These are phyloP conservation scores for Tubosaeta sp. DNA, from an alignment of 768 basidiomycete genomes.

Conservation along the genomic window DNA sequence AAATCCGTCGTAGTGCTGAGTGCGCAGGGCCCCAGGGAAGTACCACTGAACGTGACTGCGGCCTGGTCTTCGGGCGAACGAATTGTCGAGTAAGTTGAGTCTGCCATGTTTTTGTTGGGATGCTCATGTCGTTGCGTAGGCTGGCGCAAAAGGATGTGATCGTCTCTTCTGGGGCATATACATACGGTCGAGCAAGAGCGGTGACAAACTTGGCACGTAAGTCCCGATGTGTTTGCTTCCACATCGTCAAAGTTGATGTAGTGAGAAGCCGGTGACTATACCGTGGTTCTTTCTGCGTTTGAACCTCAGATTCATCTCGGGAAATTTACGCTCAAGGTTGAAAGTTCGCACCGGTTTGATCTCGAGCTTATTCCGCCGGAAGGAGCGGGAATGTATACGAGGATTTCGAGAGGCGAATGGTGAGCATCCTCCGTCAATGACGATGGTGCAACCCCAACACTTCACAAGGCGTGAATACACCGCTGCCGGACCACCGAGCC, in stretches of 20 bases:
- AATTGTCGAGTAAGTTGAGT: conserved; percentile 60
- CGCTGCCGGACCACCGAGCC: conserved; percentile 69
- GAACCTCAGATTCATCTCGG: conserved; percentile 63
- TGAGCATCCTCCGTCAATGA: conserved; percentile 29
- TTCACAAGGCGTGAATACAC: conserved; percentile 47
- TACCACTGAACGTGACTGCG: conserved; percentile 68
- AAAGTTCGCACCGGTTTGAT: conserved; percentile 58
- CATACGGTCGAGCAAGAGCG: conserved; percentile 64
- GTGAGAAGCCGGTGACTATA: conserved; percentile 60
- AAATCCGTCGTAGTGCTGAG: conserved; percentile 44
- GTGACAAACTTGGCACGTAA: conserved; percentile 52
- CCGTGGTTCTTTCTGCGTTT: conserved; percentile 81
- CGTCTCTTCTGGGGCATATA: conserved; percentile 76
- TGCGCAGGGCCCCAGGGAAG: conserved; percentile 54
- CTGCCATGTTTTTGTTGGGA: neutral
- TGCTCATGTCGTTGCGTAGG: conserved; percentile 26
- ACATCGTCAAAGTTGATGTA: neutral
- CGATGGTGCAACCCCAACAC: neutral
- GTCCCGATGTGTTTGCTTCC: conserved; percentile 6
- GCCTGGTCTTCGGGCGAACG: conserved; percentile 76
- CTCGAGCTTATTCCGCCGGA: conserved; percentile 71
- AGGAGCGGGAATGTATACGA: conserved; percentile 87
- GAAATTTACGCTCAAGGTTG: conserved; percentile 57
- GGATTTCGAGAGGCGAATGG: conserved; percentile 71
- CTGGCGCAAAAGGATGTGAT: conserved; percentile 64